A percentile compares a stretch with the other conserved stretches of the same genome.
phyloP scores from a whole-genome alignment of 1,284 basidiomycete species.

The Ganoderma lingzhi region DNA sequence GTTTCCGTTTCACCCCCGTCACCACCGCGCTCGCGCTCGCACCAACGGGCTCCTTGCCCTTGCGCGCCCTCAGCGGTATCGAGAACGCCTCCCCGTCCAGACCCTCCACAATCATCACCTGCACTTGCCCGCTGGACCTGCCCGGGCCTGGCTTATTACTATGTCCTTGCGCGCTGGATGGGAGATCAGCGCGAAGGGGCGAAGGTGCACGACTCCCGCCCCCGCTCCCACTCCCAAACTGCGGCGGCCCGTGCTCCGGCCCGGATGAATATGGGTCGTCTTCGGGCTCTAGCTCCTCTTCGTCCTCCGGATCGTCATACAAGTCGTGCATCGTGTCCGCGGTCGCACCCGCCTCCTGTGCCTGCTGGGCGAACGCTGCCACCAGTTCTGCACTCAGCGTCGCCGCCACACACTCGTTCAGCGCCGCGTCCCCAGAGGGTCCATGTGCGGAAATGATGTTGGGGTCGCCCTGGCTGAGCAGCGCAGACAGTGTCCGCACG shows the following conservation, averaged over 20 bases:
- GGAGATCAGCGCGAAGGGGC: conserved; percentile 13
- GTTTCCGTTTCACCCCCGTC: conserved; percentile 67
- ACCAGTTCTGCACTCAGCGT: conserved; percentile 79
- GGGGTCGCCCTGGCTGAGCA: conserved; percentile 55
- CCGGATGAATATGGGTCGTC: conserved; percentile 48
- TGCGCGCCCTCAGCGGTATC: conserved; percentile 66
- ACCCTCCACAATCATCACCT: conserved; percentile 33
- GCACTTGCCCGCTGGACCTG: conserved; percentile 22
- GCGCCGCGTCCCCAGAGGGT: conserved; percentile 48
- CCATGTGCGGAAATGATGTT: conserved; percentile 17
- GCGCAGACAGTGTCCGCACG: conserved; percentile 72
- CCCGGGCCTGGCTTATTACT: conserved; percentile 19
- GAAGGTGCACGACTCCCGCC: conserved; percentile 18
- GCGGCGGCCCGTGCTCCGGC: conserved; percentile 31
- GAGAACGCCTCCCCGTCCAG: conserved; percentile 59
- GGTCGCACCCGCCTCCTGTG: conserved; percentile 2
- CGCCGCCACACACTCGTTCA: conserved; percentile 65
- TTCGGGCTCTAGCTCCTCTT: conserved; percentile 56
- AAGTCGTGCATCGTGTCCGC: conserved; percentile 9
- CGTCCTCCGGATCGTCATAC: conserved; percentile 29
- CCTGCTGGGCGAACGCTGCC: conserved; percentile 68
- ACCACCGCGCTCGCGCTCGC: conserved; percentile 28
- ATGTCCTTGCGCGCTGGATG: neutral
- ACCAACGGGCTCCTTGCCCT: conserved; percentile 58
- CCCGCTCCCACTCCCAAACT: conserved; percentile 30